Conservation (phyloP, 345 rosid genomes). For the Firmiana major region DNA sequence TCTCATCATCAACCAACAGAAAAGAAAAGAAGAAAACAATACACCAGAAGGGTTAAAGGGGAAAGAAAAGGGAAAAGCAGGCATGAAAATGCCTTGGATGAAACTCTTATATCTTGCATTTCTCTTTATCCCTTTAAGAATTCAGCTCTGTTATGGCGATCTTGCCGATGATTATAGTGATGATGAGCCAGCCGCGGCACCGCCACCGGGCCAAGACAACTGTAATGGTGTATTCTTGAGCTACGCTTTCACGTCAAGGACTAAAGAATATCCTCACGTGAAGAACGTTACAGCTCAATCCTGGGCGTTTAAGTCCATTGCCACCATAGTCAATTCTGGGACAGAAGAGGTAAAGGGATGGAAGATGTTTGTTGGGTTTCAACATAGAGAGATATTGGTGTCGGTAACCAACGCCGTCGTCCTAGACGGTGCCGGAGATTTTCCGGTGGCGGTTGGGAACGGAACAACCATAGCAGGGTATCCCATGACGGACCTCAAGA, state of each 20-base stretch:
- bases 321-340: constrained; percentile 60
- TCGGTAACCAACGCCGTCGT: constrained; percentile 45
- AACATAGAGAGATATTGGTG: constrained; percentile 65
- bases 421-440: constrained; percentile 50
- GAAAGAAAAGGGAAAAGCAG: constrained; percentile 13
- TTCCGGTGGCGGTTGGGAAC: constrained; percentile 59
- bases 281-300: constrained; percentile 82
- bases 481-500: constrained; percentile 54
- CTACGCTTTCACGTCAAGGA: constrained; percentile 54
- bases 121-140: constrained; percentile 15
- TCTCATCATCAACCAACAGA: not conserved
- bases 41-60: not conserved
- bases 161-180: constrained; percentile 24
- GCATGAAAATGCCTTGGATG: constrained; percentile 39
- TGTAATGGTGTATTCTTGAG: constrained; percentile 74
- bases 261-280: constrained; percentile 51
- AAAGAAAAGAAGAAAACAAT: constrained; percentile 1
- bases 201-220: constrained; percentile 48
- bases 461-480: constrained; percentile 70
- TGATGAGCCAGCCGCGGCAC: constrained; percentile 23
- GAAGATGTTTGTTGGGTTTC: constrained; percentile 73
- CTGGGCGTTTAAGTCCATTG: constrained; percentile 72
- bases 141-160: constrained; percentile 35
- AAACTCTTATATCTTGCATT: constrained; percentile 17
- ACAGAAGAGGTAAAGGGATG: constrained; percentile 64